Evolutionary conservation across 108 stramenopile species (phyloP), one percentile per base, ranked within the genome.

Genomic region (Fragilaria crotonensis): DNA sequence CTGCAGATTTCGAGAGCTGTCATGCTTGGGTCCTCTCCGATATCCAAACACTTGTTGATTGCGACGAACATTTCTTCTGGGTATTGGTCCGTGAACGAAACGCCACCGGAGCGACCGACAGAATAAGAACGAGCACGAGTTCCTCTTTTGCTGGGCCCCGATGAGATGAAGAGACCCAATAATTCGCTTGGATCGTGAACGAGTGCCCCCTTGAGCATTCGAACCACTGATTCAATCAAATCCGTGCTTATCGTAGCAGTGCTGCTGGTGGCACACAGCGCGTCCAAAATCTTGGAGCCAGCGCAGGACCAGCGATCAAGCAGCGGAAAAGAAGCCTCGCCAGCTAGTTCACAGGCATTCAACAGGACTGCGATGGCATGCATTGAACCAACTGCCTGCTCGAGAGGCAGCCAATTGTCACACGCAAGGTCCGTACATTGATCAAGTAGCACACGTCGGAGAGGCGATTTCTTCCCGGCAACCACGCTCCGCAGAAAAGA

Each of bases 121-220:
- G 91, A 89, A 59, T 93, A 89, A 5, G 87, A 89, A 26, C 87
- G 57, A 25, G 59, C 49, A 60, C 91, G 55, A n/a, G 81, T 66
- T 22, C 91, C 87, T 4, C 51, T 52, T n/a, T 57, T 53, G n/a
- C 71, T 52, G 4, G 91, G 87, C 5, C 91, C 91, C 28, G 88
- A 71, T 0, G 79, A 78, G 44, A 93, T 87, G 30, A 76, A 72
- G 29, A 84, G 64, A 30, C 41, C 19, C 25, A 53, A 57, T 19
- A 53, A 18, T 0, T 62, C 70, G 20, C 62, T 60, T 23, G 75
- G 30, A 48, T 68, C 63, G 22, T 66, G 52, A 19, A 83, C 72
- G n/a, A 62, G 62, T 20, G 64, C 70, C n/a, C 84, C 90, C 61
- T 79, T 81, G 21, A 93, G 57, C 79, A 93, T 93, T 45, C 66